A percentile compares a stretch with the other conserved stretches of the same genome.
phyloP scores from a whole-genome alignment of 345 rosid genomes.

The Bruguiera gymnorhiza region DNA sequence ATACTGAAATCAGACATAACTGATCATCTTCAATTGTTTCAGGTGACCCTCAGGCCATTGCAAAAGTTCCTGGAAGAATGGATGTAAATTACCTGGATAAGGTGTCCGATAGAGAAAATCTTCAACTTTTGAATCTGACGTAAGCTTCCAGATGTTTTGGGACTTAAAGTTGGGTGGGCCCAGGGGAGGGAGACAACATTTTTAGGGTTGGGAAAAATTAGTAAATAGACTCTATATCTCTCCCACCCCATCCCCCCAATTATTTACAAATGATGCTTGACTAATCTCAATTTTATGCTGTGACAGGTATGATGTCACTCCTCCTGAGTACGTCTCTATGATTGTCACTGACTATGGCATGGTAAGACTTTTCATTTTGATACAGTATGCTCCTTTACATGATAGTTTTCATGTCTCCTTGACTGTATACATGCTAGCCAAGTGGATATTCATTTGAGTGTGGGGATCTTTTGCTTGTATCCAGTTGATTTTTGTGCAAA shows the following conservation, averaged over 20 bases:
- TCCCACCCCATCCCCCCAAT: no score
- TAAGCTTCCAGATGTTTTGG: slow-evolving; percentile 31
- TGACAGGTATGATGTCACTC: slow-evolving; percentile 89
- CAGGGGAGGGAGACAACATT: no score
- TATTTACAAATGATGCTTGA: not conserved
- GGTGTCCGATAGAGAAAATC: slow-evolving; percentile 48
- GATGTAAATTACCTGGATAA: slow-evolving; percentile 57
- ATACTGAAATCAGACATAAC: not conserved
- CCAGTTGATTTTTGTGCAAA: no score
- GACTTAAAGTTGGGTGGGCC: not conserved
- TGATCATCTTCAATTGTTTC: slow-evolving; percentile 14
- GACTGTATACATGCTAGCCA: no score
- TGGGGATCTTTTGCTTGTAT: no score
- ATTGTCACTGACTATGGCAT: slow-evolving; percentile 91
- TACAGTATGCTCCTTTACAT: not conserved
- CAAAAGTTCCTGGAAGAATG: slow-evolving; percentile 62
- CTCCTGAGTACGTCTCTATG: slow-evolving; percentile 84
- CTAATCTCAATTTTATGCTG: slow-evolving; percentile 5
- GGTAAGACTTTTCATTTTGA: slow-evolving; percentile 45
- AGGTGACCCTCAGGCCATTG: slow-evolving; percentile 86
- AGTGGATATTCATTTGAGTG: no score
- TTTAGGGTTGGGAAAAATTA: no score
- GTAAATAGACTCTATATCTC: no score
- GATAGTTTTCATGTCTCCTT: not conserved
- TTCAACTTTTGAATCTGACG: slow-evolving; percentile 79